Base-by-base conservation (phyloP, 2,329 filamentous ascomycete genomes). In the Fusarium oligoseptatum region DNA sequence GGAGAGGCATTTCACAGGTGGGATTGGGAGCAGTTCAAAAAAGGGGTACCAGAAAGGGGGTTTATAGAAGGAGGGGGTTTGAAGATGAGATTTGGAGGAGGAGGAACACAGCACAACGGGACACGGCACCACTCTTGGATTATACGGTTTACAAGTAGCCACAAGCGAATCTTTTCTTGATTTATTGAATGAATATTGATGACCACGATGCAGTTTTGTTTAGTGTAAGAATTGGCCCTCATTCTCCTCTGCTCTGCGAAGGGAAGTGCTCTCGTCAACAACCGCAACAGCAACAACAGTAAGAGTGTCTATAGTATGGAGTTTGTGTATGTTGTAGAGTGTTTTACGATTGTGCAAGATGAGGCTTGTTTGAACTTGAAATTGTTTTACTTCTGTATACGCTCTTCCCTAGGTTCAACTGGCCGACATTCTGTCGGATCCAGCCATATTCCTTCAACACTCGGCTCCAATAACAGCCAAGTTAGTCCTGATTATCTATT, bases 161-260 rank as follows among this genome's bases (percentile, higher is more conserved):
- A 75, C 67, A 64, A 70, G 67, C 71, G 58, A 71, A 75, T 61
- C 71, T 76, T 71, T 76, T 70, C 68, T 73, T 73, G 68, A 73
- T 64, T 62, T 36, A 43, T 27, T 50, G 48, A 52, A 52, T 52
- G 48, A 52, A 32, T 32, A 50, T 50, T 50, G 22, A 52, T 52
- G 48, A 52, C 48, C 14, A 52, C 9, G 24, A 10, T 50, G 15
- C 15, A 29, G 45, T 50, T 6, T 29, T 17, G 15, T 29, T 29
- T 50, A 9, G 24, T 29, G 45, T 11, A 11, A n/a, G 45, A 29
- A 15, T 4, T 29, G 24, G 10, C 22, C 24, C 43, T 50, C 2
- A 22, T 48, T 48, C 12, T 9, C 43, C 8, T 29, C 27, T 27
- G 45, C 24, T 50, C 7, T 17, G 22, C 12, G 2, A n/a, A n/a